phyloP scores from a whole-genome alignment of 2,329 filamentous ascomycete genomes.

The Elsinoe fawcettii region DNA sequence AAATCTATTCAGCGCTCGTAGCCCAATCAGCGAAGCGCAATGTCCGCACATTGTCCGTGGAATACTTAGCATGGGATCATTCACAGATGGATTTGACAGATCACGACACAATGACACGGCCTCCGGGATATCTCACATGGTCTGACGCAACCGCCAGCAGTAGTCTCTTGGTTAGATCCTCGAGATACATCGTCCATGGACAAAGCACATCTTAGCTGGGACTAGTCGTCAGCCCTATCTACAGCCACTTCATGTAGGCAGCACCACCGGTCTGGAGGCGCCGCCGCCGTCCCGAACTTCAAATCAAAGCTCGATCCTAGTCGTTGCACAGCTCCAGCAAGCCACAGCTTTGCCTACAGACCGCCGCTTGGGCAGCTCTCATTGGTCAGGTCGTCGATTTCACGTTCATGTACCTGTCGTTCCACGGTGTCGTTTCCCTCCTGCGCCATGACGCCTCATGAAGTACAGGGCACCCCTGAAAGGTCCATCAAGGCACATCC shows the following conservation, averaged over 20 bases:
- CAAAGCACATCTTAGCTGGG: background rate
- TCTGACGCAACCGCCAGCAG: background rate
- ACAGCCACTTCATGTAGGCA: background rate
- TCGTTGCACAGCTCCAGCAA: background rate
- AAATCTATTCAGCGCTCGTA: no score
- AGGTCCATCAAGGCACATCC: background rate
- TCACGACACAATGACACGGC: no score
- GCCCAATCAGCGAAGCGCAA: no score
- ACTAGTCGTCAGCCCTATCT: background rate
- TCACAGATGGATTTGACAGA: no score
- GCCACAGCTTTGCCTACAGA: background rate
- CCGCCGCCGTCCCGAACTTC: background rate
- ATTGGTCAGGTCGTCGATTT: background rate
- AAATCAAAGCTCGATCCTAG: background rate
- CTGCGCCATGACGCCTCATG: background rate
- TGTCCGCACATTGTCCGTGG: no score
- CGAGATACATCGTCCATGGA: background rate
- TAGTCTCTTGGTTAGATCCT: background rate
- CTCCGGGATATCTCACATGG: no score
- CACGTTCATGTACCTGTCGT: background rate
- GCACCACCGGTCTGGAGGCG: background rate
- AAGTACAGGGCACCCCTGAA: background rate
- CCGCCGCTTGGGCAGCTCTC: background rate
- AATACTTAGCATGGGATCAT: no score
- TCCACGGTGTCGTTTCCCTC: background rate